Conservation (phyloP, 768 basidiomycete species). For the Calocybe cyanea region DNA sequence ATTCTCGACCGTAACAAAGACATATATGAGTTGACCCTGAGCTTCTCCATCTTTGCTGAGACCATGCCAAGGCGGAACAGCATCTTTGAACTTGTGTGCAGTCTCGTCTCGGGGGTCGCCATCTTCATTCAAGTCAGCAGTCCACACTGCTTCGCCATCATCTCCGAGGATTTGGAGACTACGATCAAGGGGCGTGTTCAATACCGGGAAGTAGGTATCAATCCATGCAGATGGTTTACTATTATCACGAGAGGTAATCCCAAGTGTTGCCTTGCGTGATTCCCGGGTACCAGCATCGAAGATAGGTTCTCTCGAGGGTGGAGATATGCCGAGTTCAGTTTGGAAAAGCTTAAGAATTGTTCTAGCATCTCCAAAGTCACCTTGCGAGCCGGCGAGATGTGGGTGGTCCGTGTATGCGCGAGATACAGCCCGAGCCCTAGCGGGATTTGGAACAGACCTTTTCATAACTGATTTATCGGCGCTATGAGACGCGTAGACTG, state of each 20-base stretch:
- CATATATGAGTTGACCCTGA: slow-evolving; percentile 68
- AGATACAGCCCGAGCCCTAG: slow-evolving; percentile 57
- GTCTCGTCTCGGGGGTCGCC: slow-evolving; percentile 67
- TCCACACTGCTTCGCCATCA: slow-evolving; percentile 54
- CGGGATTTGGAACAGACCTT: slow-evolving; percentile 53
- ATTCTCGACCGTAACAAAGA: slow-evolving; percentile 63
- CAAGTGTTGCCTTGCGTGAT: slow-evolving; percentile 66
- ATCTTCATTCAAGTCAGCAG: slow-evolving; percentile 72
- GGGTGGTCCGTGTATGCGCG: slow-evolving; percentile 61
- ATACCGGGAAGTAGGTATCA: slow-evolving; percentile 82
- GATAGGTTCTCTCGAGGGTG: slow-evolving; percentile 46
- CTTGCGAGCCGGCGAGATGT: slow-evolving; percentile 65
- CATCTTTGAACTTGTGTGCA: slow-evolving; percentile 60
- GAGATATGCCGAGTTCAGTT: slow-evolving; percentile 50
- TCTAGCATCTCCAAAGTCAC: slow-evolving; percentile 62
- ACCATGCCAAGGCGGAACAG: slow-evolving; percentile 85
- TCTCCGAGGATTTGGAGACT: slow-evolving; percentile 62
- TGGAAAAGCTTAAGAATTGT: slow-evolving; percentile 67
- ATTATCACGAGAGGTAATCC: slow-evolving; percentile 40
- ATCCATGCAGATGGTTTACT: slow-evolving; percentile 69
- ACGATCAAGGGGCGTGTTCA: slow-evolving; percentile 75
- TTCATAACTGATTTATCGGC: background rate
- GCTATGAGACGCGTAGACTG: background rate
- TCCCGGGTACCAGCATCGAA: slow-evolving; percentile 66
- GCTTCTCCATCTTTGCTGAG: slow-evolving; percentile 75